phyloP scores from a whole-genome alignment of 176 grass and related monocot genomes.

The Musa schizocarpa region DNA sequence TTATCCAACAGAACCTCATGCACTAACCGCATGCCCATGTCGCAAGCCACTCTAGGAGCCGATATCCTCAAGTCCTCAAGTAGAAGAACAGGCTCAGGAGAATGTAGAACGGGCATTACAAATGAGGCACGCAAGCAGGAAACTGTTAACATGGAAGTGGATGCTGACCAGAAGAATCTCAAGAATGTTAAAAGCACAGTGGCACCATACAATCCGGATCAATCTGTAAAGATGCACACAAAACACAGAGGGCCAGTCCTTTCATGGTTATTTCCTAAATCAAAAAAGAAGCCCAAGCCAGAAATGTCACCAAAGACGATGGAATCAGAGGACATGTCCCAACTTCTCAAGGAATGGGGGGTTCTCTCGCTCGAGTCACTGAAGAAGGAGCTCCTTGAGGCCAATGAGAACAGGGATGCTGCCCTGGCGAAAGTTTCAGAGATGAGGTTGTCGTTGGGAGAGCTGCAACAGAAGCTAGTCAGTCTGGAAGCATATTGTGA shows the following conservation, averaged over 20 bases:
- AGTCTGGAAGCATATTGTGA: constrained; percentile 67
- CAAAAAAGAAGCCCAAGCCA: constrained; percentile 64
- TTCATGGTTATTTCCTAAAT: constrained; percentile 85
- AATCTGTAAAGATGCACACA: constrained; percentile 22
- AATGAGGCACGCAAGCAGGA: constrained; percentile 69
- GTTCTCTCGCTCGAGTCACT: constrained; percentile 81
- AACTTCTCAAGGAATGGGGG: constrained; percentile 81
- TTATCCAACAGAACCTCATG: constrained; percentile 33
- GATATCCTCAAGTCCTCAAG: constrained; percentile 46
- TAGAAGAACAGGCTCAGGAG: constrained; percentile 48
- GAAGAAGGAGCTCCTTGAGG: constrained; percentile 81
- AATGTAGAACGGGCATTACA: constrained; percentile 42
- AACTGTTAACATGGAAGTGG: constrained; percentile 43
- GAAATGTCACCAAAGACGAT: constrained; percentile 53
- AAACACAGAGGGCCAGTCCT: constrained; percentile 57
- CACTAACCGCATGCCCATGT: constrained; percentile 36
- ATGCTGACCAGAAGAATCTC: constrained; percentile 35
- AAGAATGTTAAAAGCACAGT: constrained; percentile 33
- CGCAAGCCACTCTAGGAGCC: constrained; percentile 34
- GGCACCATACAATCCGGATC: constrained; percentile 29
- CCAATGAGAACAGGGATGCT: constrained; percentile 73
- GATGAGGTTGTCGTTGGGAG: constrained; percentile 68
- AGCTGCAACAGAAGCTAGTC: constrained; percentile 60
- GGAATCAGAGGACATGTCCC: constrained; percentile 80
- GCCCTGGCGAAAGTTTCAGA: constrained; percentile 71